Base-by-base conservation (phyloP, 1,139 yeast genomes). In the Taphrina deformans region DNA sequence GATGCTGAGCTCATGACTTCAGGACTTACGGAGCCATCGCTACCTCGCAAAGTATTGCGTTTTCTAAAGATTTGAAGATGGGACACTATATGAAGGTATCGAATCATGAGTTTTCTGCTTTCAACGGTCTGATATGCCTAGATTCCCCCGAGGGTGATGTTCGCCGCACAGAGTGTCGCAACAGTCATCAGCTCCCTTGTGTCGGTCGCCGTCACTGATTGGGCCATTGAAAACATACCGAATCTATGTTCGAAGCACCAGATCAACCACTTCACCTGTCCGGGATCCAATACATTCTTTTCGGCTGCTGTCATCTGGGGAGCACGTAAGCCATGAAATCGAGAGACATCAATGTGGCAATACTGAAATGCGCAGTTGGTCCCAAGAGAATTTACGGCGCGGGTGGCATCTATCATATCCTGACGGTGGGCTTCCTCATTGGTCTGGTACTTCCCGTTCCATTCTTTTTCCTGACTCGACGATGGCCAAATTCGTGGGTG, bases 21-120 rank as follows among this genome's bases (percentile, higher is more conserved):
- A 23, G 50, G 21, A 21, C 52, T 1, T 80, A 80, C 71, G 87
- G 88, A 14, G 83, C 79, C 73, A 83, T 82, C 69, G 82, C 85
- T 53, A 83, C 83, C 70, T 77, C 78, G 2, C 88, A 84, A 71
- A 88, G 88, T 0, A 78, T 83, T 56, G 77, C 80, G 58, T 85
- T 80, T 73, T 77, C 83, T 45, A 76, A 79, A 27, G 87, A 85
- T 71, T 82, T 84, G 79, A 86, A 86, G 72, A 72, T 83, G 72
- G 89, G 83, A 3, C 88, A 85, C 69, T 86, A 86, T 70, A 75
- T 83, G 70, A 84, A 85, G 70, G 74, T 86, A 35, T 31, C 83
- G 87, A 0, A n/a, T n/a, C 7, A 14, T 14, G 16, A 35, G 6
- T 12, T 12, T 2, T 12, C 4, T 9, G 41, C 2, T 2, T 38